Conservation (phyloP, 129 eudicot species). For the Apium graveolens region DNA sequence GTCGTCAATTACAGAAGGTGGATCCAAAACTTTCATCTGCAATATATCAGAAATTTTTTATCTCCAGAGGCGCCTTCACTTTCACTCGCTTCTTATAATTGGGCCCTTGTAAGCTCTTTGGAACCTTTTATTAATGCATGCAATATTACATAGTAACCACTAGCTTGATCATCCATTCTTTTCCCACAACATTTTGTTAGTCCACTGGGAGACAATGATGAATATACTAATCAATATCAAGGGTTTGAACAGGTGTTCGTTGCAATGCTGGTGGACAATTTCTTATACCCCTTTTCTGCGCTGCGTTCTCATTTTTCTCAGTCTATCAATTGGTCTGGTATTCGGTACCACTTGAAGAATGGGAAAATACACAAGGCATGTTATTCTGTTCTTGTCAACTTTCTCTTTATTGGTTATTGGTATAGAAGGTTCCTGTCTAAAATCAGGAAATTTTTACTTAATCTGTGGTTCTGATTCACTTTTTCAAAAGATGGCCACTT, state of each 20-base stretch:
- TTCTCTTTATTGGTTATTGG: neutral
- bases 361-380: constrained; percentile 84
- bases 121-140: constrained; percentile 1
- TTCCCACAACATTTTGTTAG: neutral
- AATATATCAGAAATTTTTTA: too few species aligned
- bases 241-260: constrained; percentile 61
- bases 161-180: neutral
- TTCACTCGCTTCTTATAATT: constrained; percentile 82
- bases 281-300: constrained; percentile 80
- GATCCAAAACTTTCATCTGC: too few species aligned
- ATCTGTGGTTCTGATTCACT: neutral
- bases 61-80: constrained; percentile 93
- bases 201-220: neutral
- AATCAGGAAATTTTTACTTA: neutral
- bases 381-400: neutral
- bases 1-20: too few species aligned
- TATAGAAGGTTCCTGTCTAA: neutral
- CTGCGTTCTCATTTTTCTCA: constrained; percentile 84
- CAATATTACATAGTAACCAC: constrained; percentile 14
- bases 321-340: constrained; percentile 96
- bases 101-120: constrained; percentile 64
- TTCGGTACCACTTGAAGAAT: constrained; percentile 79
- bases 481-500: neutral
- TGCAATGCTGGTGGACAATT: constrained; percentile 94
- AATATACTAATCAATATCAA: neutral